Percentiles rank a stretch among this genome's conserved stretches.
phyloP scores from a whole-genome alignment of 805 yeast species.

The Cyberlindnera nakhonratchasimensis region DNA sequence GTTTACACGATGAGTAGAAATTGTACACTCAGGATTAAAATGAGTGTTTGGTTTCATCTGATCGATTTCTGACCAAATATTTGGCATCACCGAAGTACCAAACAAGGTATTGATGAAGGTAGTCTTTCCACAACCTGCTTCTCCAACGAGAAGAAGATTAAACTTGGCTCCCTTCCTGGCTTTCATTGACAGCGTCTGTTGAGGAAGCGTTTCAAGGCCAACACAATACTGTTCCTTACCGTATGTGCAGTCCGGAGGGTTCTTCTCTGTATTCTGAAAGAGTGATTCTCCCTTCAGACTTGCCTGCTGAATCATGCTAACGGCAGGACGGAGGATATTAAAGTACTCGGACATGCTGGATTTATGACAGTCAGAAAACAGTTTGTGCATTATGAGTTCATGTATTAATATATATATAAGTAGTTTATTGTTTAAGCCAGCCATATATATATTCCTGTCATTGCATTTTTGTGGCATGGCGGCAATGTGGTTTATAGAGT shows the following conservation, averaged over 20 bases:
- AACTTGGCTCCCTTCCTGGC: slow-evolving; percentile 65
- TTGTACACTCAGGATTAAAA: slow-evolving; percentile 34
- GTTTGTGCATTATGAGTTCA: background rate
- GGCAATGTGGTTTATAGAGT: no score
- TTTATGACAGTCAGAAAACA: background rate
- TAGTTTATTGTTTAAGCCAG: no score
- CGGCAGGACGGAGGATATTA: background rate
- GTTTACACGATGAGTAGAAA: slow-evolving; percentile 40
- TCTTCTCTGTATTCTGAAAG: background rate
- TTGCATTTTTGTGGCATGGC: no score
- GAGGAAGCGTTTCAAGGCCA: slow-evolving; percentile 30
- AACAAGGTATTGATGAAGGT: slow-evolving; percentile 80
- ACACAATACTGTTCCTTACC: slow-evolving; percentile 12
- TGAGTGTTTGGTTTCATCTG: slow-evolving; percentile 37
- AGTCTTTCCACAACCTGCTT: slow-evolving; percentile 79
- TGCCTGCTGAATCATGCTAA: background rate
- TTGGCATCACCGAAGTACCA: slow-evolving; percentile 43
- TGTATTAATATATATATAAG: no score
- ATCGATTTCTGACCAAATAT: slow-evolving; percentile 39
- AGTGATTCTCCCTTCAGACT: background rate
- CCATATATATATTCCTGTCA: no score
- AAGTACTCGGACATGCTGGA: background rate
- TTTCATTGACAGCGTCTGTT: slow-evolving; percentile 29
- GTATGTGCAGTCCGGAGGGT: background rate
- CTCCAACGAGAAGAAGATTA: slow-evolving; percentile 84